Evolutionary conservation across 2,329 filamentous ascomycete genomes (phyloP).

Genomic region (Atkinsonella hypoxylon): DNA sequence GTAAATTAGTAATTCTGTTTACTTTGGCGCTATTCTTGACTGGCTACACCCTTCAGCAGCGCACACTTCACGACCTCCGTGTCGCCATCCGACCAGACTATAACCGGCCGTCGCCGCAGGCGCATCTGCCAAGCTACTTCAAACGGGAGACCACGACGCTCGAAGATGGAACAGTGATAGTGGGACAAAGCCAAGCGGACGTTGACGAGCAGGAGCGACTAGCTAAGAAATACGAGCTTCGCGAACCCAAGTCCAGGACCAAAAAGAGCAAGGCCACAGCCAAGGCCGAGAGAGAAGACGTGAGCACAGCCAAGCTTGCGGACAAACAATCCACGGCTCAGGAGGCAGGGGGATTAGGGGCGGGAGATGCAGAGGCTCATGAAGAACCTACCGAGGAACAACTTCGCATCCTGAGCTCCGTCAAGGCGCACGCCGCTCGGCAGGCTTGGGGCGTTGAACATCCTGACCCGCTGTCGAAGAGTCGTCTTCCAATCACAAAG

Average conservation of each 20-base stretch:
- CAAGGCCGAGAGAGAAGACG: background rate
- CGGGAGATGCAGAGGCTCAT: conserved; percentile 5
- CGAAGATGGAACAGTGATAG: conserved; percentile 32
- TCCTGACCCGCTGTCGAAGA: conserved; percentile 24
- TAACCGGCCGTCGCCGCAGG: conserved; percentile 33
- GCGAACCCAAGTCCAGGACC: conserved; percentile 13
- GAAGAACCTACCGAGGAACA: conserved; percentile 15
- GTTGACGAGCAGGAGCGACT: conserved; percentile 14
- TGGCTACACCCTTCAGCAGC: conserved; percentile 79
- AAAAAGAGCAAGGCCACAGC: background rate
- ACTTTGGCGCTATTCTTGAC: conserved; percentile 76
- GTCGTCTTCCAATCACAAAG: conserved; percentile 35
- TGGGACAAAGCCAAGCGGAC: conserved; percentile 24
- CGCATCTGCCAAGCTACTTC: conserved; percentile 40
- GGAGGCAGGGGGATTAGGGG: conserved; percentile 5
- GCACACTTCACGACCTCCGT: conserved; percentile 68
- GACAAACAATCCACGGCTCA: background rate
- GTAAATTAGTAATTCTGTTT: conserved; percentile 53
- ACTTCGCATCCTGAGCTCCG: conserved; percentile 19
- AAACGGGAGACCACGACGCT: conserved; percentile 32
- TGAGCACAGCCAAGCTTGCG: background rate
- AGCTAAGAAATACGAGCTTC: conserved; percentile 10
- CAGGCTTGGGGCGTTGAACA: conserved; percentile 23
- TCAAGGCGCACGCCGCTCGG: conserved; percentile 20
- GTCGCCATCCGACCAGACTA: conserved; percentile 48